Evolutionary conservation across 2,329 filamentous ascomycete species (phyloP), one percentile per base, ranked within the genome.

Genomic region (Colletotrichum trifolii): DNA sequence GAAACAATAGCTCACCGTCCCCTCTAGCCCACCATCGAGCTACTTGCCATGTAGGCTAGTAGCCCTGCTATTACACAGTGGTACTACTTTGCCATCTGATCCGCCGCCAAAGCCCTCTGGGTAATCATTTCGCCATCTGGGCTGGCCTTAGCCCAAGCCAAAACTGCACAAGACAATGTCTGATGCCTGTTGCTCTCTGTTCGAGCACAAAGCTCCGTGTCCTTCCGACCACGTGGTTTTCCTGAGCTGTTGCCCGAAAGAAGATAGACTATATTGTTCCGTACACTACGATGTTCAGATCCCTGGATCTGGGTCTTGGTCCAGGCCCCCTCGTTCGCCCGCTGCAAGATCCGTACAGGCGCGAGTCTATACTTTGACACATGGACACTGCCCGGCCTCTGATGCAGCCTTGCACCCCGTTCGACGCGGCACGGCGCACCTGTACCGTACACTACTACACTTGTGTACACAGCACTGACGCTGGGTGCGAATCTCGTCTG

Each of bases 201-300:
- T 56, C 50, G 50, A 36, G 46, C 49, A 54, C 57, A 65, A 65
- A 61, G 46, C 62, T 61, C 57, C 50, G 57, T 65, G 62, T 58
- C 50, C 25, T 42, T 25, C 50, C 46, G 45, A 58, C 62, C 62
- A 65, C 62, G 62, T 65, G 62, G 62, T 40, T 12, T n/a, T 25
- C 46, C 8, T 36, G 50, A 39, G 39, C 48, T 25, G 25, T 25
- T 25, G 25, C 49, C 50, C 35, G 52, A 65, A 61, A 55, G 45
- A 50, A 65, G 57, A 61, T 61, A 65, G 52, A 52, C 62, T 65
- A 61, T 61, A 17, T 55, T 48, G 36, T 42, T 60, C 55, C 25
- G 25, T 25, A 25, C 25, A 25, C 25, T 64, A 61, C 56, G 39
- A 57, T 52, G 40, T 40, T 61, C 57, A 61, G 57, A 61, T 65